These are phyloP conservation scores for Cytospora paraplurivora DNA, from an alignment of 2,329 filamentous ascomycete genomes.

Conservation along the genomic window DNA sequence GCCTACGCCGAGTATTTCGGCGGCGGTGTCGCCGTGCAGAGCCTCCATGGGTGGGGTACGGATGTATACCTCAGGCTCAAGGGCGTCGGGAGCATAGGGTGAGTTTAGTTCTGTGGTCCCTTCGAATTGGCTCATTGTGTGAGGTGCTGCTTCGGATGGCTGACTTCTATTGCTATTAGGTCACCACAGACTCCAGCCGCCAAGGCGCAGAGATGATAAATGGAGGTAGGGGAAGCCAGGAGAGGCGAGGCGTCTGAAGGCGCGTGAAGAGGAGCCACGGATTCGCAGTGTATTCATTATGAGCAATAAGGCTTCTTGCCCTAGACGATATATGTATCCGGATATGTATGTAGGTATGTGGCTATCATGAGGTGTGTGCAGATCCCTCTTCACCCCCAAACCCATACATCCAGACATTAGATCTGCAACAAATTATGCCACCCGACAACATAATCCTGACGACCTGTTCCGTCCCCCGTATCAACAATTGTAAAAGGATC, in stretches of 20 bases:
- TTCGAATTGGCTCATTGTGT: not conserved
- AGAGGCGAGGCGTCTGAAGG: slow-evolving; percentile 2
- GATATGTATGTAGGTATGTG: slow-evolving; percentile 4
- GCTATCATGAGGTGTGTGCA: slow-evolving; percentile 3
- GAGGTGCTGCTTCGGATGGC: too few relatives aligned
- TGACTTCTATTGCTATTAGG: not conserved
- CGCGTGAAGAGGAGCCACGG: not conserved
- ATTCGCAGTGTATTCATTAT: slow-evolving; percentile 17
- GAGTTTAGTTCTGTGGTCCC: slow-evolving; percentile 19
- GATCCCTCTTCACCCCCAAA: slow-evolving; percentile 9
- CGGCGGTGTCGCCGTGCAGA: slow-evolving; percentile 93
- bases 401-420: not conserved
- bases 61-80: slow-evolving; percentile 69
- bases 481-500: slow-evolving; percentile 14
- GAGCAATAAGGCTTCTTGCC: slow-evolving; percentile 16
- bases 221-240: not conserved
- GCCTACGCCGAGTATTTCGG: slow-evolving; percentile 99
- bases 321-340: too few relatives aligned
- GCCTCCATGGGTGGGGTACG: slow-evolving; percentile 87
- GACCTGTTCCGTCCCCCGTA: slow-evolving; percentile 13
- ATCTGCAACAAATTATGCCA: slow-evolving; percentile 16
- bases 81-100: slow-evolving; percentile 59
- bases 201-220: slow-evolving; percentile 1
- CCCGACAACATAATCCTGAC: not conserved
- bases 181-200: not conserved